Evolutionary conservation across 1,284 basidiomycete species (phyloP).

Genomic region (Wolfiporia cocos): DNA sequence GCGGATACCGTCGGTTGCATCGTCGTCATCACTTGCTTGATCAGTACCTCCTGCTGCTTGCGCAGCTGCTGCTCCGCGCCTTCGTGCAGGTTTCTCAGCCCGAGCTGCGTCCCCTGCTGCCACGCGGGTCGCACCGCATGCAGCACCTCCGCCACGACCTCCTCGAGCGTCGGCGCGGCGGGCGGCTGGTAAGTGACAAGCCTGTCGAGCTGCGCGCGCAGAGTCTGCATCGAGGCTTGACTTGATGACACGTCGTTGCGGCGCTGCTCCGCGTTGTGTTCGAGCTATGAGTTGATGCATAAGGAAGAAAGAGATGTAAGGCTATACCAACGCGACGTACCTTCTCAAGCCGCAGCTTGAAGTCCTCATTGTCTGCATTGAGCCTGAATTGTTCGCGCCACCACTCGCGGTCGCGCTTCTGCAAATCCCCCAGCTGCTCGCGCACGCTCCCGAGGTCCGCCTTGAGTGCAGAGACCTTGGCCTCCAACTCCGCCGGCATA

Average conservation of each 20-base stretch:
- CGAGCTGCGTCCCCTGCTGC: slow-evolving; percentile 3
- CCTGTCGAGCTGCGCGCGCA: not conserved
- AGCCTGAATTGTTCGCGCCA: not conserved
- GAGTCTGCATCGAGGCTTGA: not conserved
- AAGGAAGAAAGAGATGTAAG: not conserved
- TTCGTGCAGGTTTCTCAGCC: slow-evolving; percentile 3
- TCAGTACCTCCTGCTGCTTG: slow-evolving; percentile 10
- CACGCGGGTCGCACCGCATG: slow-evolving; percentile 6
- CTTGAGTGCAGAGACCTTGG: too few species aligned
- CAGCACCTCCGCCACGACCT: slow-evolving; percentile 8
- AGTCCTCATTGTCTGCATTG: slow-evolving; percentile 1
- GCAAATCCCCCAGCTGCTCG: not conserved
- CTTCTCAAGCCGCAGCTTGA: not conserved
- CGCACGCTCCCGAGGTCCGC: not conserved
- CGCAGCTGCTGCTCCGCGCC: slow-evolving; percentile 10
- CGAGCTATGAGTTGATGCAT: not conserved
- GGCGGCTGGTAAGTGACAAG: slow-evolving; percentile 7
- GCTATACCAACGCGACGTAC: not conserved
- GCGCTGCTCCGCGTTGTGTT: not conserved
- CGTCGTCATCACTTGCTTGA: slow-evolving; percentile 7
- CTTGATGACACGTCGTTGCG: slow-evolving; percentile 1
- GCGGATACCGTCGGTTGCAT: slow-evolving; percentile 8
- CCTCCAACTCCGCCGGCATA: not conserved
- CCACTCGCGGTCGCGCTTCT: not conserved
- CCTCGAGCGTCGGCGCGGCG: slow-evolving; percentile 9